Conservation (phyloP, 2,329 filamentous ascomycete species). For the Aciculosporium take region DNA sequence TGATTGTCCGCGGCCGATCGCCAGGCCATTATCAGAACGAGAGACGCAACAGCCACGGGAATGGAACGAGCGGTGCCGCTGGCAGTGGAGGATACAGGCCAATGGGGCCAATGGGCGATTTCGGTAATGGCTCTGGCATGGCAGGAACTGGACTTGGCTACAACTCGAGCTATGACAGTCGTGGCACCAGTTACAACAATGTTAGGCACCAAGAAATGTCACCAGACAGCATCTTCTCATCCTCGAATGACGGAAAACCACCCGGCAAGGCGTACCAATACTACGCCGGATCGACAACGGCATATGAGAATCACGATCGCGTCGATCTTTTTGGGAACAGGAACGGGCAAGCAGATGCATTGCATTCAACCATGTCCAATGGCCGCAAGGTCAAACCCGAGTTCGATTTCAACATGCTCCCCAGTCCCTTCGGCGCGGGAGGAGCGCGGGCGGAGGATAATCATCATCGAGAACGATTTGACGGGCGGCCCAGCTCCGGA, state of each 20-base stretch:
- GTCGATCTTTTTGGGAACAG: slow-evolving; percentile 36
- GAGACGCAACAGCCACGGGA: slow-evolving; percentile 52
- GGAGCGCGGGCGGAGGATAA: slow-evolving; percentile 18
- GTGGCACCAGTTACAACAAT: slow-evolving; percentile 23
- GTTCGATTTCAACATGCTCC: slow-evolving; percentile 28
- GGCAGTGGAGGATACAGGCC: slow-evolving; percentile 35
- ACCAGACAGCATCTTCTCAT: slow-evolving; percentile 33
- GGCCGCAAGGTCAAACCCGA: slow-evolving; percentile 34
- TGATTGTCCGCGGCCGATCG: slow-evolving; percentile 76
- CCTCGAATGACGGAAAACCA: slow-evolving; percentile 35
- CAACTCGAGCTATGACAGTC: slow-evolving; percentile 14
- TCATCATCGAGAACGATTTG: slow-evolving; percentile 33
- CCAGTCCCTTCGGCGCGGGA: slow-evolving; percentile 26
- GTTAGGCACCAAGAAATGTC: slow-evolving; percentile 36
- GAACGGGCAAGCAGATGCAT: slow-evolving; percentile 20
- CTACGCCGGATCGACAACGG: slow-evolving; percentile 36
- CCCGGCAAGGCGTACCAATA: slow-evolving; percentile 40
- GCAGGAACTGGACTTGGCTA: slow-evolving; percentile 15
- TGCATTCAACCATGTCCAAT: slow-evolving; percentile 14
- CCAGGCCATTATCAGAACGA: slow-evolving; percentile 69
- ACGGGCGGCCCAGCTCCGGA: slow-evolving; percentile 35
- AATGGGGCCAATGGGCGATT: slow-evolving; percentile 16
- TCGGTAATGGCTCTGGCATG: slow-evolving; percentile 22
- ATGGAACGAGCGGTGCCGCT: slow-evolving; percentile 51
- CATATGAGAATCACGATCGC: slow-evolving; percentile 32